These are phyloP conservation scores for Backusella circina DNA, from an alignment of 192 early-diverging fungal genomes.

Conservation along the genomic window DNA sequence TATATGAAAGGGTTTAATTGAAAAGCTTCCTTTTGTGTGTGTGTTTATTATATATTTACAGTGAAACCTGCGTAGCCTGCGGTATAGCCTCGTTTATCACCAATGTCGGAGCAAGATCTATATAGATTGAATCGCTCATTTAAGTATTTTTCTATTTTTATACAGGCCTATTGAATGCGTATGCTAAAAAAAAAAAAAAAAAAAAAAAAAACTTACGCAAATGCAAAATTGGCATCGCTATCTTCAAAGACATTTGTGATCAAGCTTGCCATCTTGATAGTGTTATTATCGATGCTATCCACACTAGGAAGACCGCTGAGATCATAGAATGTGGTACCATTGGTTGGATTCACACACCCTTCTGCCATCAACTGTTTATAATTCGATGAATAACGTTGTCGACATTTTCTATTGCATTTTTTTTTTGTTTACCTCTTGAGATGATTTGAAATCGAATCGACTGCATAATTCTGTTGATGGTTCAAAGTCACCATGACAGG, in stretches of 20 bases:
- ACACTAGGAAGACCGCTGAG: constrained; percentile 13
- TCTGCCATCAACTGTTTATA: background rate
- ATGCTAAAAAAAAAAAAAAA: no score
- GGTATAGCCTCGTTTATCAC: constrained; percentile 25
- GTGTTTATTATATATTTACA: background rate
- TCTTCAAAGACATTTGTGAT: constrained; percentile 35
- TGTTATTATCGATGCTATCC: background rate
- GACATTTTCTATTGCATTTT: no score
- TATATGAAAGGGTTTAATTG: background rate
- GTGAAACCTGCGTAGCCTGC: constrained; percentile 30
- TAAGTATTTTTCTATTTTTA: background rate
- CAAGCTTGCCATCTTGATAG: constrained; percentile 22
- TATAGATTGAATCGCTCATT: background rate
- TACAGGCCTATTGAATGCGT: background rate
- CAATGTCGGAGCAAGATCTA: constrained; percentile 13
- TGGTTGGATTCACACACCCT: constrained; percentile 2
- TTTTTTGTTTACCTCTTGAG: background rate
- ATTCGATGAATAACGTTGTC: background rate
- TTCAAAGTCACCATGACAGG: background rate
- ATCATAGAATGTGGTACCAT: constrained; percentile 23
- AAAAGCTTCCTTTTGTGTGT: no score
- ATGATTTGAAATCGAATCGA: background rate
- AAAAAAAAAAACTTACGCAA: constrained; percentile 2
- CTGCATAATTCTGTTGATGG: background rate
- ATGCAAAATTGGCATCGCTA: constrained; percentile 22